Conservation (phyloP, 495 filamentous ascomycete species). For the Penicillium cosmopolitanum region DNA sequence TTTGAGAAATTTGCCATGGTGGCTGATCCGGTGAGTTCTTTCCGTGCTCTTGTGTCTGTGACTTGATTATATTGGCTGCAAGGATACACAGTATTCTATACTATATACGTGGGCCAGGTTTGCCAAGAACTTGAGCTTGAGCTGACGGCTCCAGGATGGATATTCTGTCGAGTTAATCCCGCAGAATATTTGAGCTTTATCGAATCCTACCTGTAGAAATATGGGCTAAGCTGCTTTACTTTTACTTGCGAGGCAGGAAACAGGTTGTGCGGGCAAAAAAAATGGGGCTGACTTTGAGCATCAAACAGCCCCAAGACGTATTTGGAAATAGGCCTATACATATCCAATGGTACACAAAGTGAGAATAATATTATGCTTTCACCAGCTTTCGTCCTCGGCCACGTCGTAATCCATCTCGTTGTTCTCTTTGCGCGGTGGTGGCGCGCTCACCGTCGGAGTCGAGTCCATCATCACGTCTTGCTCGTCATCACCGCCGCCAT, state of each 20-base stretch:
- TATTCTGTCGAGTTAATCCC: slow-evolving; percentile 34
- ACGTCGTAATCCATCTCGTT: slow-evolving; percentile 56
- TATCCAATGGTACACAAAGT: not conserved
- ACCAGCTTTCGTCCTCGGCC: slow-evolving; percentile 56
- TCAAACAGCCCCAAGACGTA: not conserved
- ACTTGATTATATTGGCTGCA: too few species aligned
- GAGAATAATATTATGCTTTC: not conserved
- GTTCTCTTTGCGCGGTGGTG: slow-evolving; percentile 19
- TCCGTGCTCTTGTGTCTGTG: too few species aligned
- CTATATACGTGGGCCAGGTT: too few species aligned
- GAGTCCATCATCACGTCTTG: slow-evolving; percentile 47
- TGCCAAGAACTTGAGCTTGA: not conserved
- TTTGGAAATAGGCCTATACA: not conserved
- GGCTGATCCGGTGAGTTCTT: slow-evolving; percentile 41
- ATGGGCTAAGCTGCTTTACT: not conserved
- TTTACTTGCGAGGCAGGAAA: not conserved
- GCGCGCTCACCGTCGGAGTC: slow-evolving; percentile 22
- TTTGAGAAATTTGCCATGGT: slow-evolving; percentile 47
- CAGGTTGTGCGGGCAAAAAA: not conserved
- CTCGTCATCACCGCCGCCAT: slow-evolving; percentile 33
- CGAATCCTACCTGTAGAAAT: not conserved
- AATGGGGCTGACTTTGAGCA: slow-evolving; percentile 1
- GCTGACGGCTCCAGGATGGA: slow-evolving; percentile 27
- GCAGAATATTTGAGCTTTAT: slow-evolving; percentile 19
- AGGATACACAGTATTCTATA: too few species aligned